Percentiles rank a stretch among this genome's conserved stretches.
Evolutionary conservation across 2,329 filamentous ascomycete genomes (phyloP).

Genomic region (Xylariomycetidae sp.): DNA sequence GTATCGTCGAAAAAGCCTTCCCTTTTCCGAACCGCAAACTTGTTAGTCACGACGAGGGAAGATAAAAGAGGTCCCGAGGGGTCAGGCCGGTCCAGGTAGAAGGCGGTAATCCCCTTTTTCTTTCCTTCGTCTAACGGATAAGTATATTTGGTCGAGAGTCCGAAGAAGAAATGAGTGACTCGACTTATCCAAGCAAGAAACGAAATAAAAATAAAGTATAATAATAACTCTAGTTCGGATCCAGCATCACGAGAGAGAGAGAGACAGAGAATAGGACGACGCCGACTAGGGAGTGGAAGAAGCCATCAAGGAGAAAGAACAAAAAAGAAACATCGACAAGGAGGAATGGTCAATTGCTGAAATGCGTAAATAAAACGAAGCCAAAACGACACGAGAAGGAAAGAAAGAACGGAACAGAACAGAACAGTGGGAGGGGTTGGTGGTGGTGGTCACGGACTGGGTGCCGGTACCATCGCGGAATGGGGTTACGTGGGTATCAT

Average conservation of each 20-base stretch:
- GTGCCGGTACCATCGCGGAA: too few relatives aligned
- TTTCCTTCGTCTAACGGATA: conserved; percentile 9
- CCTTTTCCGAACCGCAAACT: too few relatives aligned
- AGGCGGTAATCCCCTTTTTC: conserved; percentile 12
- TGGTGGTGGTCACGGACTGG: too few relatives aligned
- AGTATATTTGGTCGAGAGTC: conserved; percentile 15
- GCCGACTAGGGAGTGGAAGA: too few relatives aligned
- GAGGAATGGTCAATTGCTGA: conserved; percentile 6
- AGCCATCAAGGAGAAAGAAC: conserved; percentile 16
- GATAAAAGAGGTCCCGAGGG: conserved; percentile 6
- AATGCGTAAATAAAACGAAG: conserved; percentile 6
- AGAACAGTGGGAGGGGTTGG: too few relatives aligned
- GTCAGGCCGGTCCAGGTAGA: conserved; percentile 6
- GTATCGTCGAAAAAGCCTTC: too few relatives aligned
- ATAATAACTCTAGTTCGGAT: not conserved
- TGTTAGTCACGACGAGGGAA: conserved; percentile 9
- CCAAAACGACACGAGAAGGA: not conserved
- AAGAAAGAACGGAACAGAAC: too few relatives aligned
- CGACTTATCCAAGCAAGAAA: conserved; percentile 13
- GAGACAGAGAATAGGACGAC: conserved; percentile 15
- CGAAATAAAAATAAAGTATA: conserved; percentile 4
- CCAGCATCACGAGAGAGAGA: conserved; percentile 8
- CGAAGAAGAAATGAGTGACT: conserved; percentile 15
- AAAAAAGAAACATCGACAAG: conserved; percentile 3
- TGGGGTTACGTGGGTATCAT: too few relatives aligned